Conservation (phyloP, 78 protist genomes). For the Guillardia theta region DNA sequence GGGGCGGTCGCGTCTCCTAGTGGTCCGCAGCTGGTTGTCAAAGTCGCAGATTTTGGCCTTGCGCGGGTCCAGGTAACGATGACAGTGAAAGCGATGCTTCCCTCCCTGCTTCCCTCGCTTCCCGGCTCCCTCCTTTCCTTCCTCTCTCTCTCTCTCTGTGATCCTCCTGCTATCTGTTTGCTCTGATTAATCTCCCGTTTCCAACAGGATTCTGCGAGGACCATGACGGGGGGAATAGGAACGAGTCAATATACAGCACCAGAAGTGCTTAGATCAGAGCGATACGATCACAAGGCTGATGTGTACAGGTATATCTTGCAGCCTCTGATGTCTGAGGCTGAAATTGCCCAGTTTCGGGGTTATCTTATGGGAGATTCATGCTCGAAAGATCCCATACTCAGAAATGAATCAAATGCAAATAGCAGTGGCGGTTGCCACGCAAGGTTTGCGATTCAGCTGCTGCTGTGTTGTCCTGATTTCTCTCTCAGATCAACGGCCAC, state of each 20-base stretch:
- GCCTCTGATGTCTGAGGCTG: neutral
- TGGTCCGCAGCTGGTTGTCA: neutral
- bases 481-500: neutral
- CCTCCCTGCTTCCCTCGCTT: too few relatives aligned
- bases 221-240: neutral
- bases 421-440: conserved; percentile 20
- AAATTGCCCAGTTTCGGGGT: neutral
- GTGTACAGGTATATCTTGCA: neutral
- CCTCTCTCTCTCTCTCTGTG: too few relatives aligned
- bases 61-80: conserved; percentile 8
- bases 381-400: neutral
- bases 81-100: too few relatives aligned
- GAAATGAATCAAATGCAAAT: neutral
- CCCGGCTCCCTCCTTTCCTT: too few relatives aligned
- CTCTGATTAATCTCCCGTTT: too few relatives aligned
- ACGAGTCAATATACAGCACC: conserved; percentile 11
- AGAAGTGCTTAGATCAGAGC: neutral
- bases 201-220: neutral
- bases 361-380: neutral
- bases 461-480: neutral
- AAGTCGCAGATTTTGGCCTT: neutral
- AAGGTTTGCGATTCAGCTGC: neutral
- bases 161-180: too few relatives aligned
- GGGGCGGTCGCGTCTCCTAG: neutral
- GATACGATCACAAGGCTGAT: neutral